These are phyloP conservation scores for Phytopythium aichiense DNA, from an alignment of 352 stramenopile species.

Conservation along the genomic window DNA sequence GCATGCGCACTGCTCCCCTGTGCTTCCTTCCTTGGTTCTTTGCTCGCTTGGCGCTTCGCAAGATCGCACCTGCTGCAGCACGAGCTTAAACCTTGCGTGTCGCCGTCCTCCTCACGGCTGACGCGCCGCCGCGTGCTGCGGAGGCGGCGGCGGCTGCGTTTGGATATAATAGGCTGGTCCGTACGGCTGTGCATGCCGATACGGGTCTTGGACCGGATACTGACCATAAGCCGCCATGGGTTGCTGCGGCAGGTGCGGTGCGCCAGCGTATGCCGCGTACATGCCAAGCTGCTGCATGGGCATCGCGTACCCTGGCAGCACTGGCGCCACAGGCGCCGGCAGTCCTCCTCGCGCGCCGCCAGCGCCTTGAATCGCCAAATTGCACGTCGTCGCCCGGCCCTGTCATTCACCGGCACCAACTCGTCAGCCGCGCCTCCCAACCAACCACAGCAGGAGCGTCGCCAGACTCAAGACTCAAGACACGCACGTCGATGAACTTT, in stretches of 20 bases:
- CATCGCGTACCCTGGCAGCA: constrained; percentile 18
- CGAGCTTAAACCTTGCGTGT: not conserved
- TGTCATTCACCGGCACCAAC: constrained; percentile 11
- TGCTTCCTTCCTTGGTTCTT: not conserved
- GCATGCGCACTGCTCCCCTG: not conserved
- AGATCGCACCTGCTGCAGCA: not conserved
- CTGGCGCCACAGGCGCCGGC: constrained; percentile 13
- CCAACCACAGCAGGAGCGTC: not conserved
- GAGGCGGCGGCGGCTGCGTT: constrained; percentile 11
- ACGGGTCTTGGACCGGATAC: constrained; percentile 25
- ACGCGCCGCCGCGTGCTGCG: not conserved
- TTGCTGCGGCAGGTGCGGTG: constrained; percentile 12
- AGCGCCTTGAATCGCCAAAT: constrained; percentile 39
- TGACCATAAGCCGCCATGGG: constrained; percentile 18
- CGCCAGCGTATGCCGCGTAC: constrained; percentile 16
- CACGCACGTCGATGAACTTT: constrained; percentile 65
- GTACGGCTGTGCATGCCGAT: constrained; percentile 20
- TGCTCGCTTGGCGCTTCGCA: not conserved
- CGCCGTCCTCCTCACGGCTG: not conserved
- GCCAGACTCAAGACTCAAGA: no score
- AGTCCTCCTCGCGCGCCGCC: constrained; percentile 7
- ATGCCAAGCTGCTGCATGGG: constrained; percentile 23
- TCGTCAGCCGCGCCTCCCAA: not conserved
- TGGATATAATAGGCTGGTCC: constrained; percentile 22
- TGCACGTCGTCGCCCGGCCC: constrained; percentile 54